Evolutionary conservation across 1,284 basidiomycete species (phyloP), one percentile per base, ranked within the genome.

Genomic region (Ceratobasidium sp.): DNA sequence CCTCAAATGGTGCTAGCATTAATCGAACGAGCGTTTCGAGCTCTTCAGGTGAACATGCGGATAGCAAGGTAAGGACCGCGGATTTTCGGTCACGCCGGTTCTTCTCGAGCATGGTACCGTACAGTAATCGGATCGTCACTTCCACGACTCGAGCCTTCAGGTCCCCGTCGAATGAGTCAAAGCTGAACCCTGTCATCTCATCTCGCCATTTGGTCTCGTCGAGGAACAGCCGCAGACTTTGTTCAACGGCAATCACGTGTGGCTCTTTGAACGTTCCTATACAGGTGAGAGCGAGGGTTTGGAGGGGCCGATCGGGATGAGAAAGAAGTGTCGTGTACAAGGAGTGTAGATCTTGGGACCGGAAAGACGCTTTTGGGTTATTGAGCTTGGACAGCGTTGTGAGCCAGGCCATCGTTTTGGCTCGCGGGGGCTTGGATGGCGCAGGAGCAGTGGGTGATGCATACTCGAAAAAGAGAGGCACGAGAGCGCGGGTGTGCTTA

Each of bases 181-280:
- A 79, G 73, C 91, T 84, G 49, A 98, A 84, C 20, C 87, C 83
- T 0, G 89, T 84, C 3, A 99, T 84, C 74, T 92, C 89, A 75
- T 99, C 97, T 27, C 96, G 82, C 87, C 96, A 97, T 71, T 91
- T 84, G 15, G 88, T 89, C 54, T 94, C 90, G 71, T 98, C 94
- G 38, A 99, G 82, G 7, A 99, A 80, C 17, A 83, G 83, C 29
- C 83, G 83, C 22, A 98, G 80, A 17, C 83, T 84, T 20, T 91
- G 87, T 70, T 89, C 85, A 73, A 93, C 89, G 0, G 87, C 82
- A 0, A 81, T 70, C 5, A 98, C 82, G 52, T 82, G 82, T 0
- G 90, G 84, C 0, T 86, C 85, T 77, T 94, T 96, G 83, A 93
- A 98, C 0, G 92, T 90, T 45, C 94, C 80, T 4, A 98, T 74